Conservation (phyloP, 257 asterid species). For the Nicotiana undulata region DNA sequence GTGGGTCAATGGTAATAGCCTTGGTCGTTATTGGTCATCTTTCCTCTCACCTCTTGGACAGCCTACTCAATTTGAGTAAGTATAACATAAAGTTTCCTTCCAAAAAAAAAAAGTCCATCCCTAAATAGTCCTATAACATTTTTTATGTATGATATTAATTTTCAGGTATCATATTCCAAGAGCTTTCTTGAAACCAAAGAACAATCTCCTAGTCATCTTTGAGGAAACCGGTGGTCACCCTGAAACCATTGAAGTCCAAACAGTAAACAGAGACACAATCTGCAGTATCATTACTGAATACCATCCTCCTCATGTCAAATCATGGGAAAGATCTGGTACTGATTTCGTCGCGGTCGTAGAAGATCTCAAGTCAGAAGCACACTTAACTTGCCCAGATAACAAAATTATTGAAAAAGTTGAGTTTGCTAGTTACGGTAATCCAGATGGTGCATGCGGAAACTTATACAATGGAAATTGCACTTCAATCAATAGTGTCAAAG, state of each 20-base stretch:
- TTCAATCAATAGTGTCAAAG: constrained; percentile 21
- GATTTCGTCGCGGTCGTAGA: constrained; percentile 20
- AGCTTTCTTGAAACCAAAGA: constrained; percentile 44
- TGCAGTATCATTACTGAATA: constrained; percentile 51
- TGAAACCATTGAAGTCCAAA: constrained; percentile 21
- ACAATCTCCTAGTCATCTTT: constrained; percentile 44
- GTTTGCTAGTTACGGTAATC: constrained; percentile 58
- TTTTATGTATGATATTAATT: neutral
- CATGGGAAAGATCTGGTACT: constrained; percentile 35
- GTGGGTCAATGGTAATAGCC: constrained; percentile 59
- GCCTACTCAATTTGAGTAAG: constrained; percentile 66
- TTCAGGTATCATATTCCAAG: constrained; percentile 55
- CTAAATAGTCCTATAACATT: neutral
- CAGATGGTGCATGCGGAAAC: constrained; percentile 65
- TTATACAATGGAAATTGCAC: constrained; percentile 45
- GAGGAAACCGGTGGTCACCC: constrained; percentile 68
- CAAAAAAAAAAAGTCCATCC: neutral
- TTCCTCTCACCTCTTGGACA: constrained; percentile 47
- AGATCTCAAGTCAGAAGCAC: constrained; percentile 31
- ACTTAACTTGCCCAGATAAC: constrained; percentile 35
- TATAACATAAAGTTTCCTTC: neutral
- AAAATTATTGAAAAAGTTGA: constrained; percentile 41
- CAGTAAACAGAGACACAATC: constrained; percentile 57
- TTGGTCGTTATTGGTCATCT: constrained; percentile 74
- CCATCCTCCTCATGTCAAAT: constrained; percentile 32